Conservation (phyloP, 345 rosid genomes). For the Sisymbrium irio region DNA sequence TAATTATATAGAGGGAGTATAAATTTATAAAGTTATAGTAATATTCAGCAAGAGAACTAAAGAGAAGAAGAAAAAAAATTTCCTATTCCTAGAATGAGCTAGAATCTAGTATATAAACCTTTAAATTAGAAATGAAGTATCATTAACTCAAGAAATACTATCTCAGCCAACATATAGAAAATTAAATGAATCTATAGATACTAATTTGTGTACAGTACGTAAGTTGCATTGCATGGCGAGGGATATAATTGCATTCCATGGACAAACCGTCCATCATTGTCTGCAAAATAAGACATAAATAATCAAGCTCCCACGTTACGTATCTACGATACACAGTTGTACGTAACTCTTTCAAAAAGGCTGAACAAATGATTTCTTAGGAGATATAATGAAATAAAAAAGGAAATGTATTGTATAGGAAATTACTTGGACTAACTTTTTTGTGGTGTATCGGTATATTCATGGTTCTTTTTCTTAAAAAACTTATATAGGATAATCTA, state of each 20-base stretch:
- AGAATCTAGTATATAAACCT: too few species aligned
- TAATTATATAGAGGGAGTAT: too few species aligned
- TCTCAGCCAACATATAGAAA: background rate
- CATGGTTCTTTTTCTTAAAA: background rate
- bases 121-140: background rate
- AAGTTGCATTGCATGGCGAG: slow-evolving; percentile 35
- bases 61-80: too few species aligned
- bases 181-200: background rate
- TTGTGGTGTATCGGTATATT: background rate
- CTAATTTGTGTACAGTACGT: slow-evolving; percentile 19
- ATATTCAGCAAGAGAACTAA: too few species aligned
- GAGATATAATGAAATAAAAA: background rate
- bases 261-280: slow-evolving; percentile 25
- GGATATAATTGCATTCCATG: slow-evolving; percentile 31
- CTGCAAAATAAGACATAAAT: slow-evolving; percentile 20
- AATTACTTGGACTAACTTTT: background rate
- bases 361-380: background rate
- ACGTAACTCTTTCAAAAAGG: background rate
- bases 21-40: too few species aligned
- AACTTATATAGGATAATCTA: background rate
- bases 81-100: too few species aligned
- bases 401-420: background rate
- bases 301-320: slow-evolving; percentile 32
- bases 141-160: background rate
- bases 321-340: background rate